Conservation (phyloP, 805 yeast species). For the Tetrapisispora fleetii region DNA sequence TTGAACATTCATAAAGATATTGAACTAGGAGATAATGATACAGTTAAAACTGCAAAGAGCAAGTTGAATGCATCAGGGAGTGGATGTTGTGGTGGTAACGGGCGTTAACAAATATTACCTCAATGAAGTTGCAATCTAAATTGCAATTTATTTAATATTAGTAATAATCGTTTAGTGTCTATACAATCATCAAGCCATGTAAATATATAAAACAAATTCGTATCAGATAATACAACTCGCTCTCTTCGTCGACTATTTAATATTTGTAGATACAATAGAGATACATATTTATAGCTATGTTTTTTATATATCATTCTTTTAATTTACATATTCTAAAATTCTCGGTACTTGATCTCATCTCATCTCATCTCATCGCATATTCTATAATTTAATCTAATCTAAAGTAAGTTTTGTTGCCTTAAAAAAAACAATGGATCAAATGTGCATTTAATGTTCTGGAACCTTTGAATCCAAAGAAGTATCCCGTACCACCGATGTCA, state of each 20-base stretch:
- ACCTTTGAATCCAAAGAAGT: too few relatives aligned
- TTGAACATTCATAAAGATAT: constrained; percentile 72
- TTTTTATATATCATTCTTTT: too few relatives aligned
- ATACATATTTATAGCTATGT: too few relatives aligned
- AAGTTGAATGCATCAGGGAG: constrained; percentile 42
- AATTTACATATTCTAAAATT: too few relatives aligned
- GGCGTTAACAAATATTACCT: background rate
- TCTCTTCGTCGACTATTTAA: background rate
- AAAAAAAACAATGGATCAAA: background rate
- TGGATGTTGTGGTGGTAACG: constrained; percentile 45
- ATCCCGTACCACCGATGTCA: background rate
- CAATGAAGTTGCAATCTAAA: too few relatives aligned
- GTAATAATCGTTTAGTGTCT: background rate
- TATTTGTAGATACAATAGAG: too few relatives aligned
- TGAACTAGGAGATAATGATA: constrained; percentile 86
- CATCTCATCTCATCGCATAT: background rate
- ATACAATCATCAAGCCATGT: background rate
- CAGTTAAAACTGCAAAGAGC: constrained; percentile 44
- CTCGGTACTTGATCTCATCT: background rate
- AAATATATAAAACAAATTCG: too few relatives aligned
- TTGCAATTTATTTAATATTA: background rate
- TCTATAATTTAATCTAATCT: too few relatives aligned
- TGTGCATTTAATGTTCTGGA: background rate
- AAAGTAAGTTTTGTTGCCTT: background rate
- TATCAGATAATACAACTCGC: background rate